phyloP scores from a whole-genome alignment of 768 basidiomycete genomes.

The Tricholoma terreum region DNA sequence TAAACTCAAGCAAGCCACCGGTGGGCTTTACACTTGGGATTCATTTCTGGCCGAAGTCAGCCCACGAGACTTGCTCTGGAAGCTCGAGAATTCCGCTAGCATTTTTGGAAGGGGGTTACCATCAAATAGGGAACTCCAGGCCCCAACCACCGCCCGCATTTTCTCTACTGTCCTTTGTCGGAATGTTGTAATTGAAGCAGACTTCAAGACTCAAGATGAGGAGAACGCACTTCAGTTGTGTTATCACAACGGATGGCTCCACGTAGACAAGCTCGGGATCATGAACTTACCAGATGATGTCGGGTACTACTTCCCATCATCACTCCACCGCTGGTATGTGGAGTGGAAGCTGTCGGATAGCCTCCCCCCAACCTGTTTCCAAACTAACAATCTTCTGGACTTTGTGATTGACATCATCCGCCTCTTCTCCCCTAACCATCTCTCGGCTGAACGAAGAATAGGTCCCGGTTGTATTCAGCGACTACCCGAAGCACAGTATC shows the following conservation, averaged over 20 bases:
- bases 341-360: conserved; percentile 14
- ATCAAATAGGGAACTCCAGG: not conserved
- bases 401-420: too few relatives aligned
- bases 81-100: not conserved
- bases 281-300: not conserved
- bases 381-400: not conserved
- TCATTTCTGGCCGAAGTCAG: not conserved
- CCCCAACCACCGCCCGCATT: not conserved
- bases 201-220: not conserved
- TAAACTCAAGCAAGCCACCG: not conserved
- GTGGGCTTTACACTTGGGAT: not conserved
- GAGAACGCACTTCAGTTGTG: not conserved
- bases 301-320: conserved; percentile 14
- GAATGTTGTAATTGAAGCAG: not conserved
- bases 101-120: not conserved
- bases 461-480: not conserved
- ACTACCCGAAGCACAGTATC: conserved; percentile 1
- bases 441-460: conserved; percentile 1
- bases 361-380: conserved; percentile 5
- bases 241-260: not conserved
- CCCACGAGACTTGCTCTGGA: not conserved
- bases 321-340: conserved; percentile 16
- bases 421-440: too few relatives aligned
- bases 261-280: not conserved
- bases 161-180: not conserved